phyloP scores from a whole-genome alignment of 1,284 basidiomycete genomes.

The Irpex sp. region DNA sequence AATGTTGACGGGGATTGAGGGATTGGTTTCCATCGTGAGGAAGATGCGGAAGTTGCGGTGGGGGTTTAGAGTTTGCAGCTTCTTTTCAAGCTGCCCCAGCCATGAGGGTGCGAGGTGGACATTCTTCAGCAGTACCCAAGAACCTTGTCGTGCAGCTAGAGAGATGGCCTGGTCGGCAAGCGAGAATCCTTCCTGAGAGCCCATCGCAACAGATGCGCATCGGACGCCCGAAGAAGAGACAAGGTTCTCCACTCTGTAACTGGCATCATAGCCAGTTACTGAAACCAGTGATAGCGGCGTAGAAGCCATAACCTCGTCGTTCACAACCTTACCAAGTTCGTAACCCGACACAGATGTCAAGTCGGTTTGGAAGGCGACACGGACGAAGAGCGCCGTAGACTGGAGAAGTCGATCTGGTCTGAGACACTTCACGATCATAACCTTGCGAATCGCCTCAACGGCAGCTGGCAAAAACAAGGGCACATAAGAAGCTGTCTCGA shows the following conservation, averaged over 20 bases:
- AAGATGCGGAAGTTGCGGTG: conserved; percentile 91
- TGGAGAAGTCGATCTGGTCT: conserved; percentile 87
- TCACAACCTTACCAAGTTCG: conserved; percentile 75
- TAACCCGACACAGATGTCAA: conserved; percentile 69
- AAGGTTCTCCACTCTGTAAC: conserved; percentile 90
- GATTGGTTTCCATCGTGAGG: conserved; percentile 95
- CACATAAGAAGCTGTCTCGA: not conserved
- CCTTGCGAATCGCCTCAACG: conserved; percentile 67
- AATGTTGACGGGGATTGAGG: conserved; percentile 91
- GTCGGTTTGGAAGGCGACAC: conserved; percentile 74
- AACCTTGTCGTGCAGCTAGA: conserved; percentile 83
- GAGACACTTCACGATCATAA: conserved; percentile 85
- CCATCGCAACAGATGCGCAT: conserved; percentile 92
- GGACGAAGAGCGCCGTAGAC: conserved; percentile 74
- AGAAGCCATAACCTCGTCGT: conserved; percentile 72
- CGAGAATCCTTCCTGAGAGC: conserved; percentile 95
- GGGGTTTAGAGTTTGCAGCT: conserved; percentile 88
- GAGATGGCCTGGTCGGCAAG: conserved; percentile 94
- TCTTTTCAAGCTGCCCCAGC: conserved; percentile 94
- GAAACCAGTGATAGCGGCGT: conserved; percentile 91
- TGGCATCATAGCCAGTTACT: conserved; percentile 95
- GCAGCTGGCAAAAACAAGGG: conserved; percentile 46
- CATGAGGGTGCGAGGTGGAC: conserved; percentile 92
- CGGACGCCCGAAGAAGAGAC: conserved; percentile 73
- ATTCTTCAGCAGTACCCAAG: conserved; percentile 95